These are phyloP conservation scores for Yarrowia sp. DNA, from an alignment of 805 yeast genomes.

Conservation along the genomic window DNA sequence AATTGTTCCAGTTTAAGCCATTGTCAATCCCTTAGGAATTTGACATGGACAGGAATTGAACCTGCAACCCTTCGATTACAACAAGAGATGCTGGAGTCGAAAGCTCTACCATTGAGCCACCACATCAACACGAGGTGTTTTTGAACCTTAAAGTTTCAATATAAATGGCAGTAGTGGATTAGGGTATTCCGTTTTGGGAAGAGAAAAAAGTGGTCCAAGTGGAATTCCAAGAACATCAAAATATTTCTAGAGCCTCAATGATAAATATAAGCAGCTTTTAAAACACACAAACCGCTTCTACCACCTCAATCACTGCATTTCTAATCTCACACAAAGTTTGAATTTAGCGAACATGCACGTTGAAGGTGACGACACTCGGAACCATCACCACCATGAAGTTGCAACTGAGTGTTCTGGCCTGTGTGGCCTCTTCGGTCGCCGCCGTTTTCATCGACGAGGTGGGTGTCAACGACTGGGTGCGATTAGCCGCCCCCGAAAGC, in stretches of 20 bases:
- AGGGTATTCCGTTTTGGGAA: slow-evolving; percentile 17
- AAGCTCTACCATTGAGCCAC: slow-evolving; percentile 79
- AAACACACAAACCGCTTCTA: too few relatives aligned
- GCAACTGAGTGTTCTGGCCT: slow-evolving; percentile 24
- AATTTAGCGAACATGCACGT: slow-evolving; percentile 12
- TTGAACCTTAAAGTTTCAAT: slow-evolving; percentile 9
- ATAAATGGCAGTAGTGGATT: not conserved
- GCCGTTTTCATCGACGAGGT: slow-evolving; percentile 39
- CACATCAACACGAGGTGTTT: slow-evolving; percentile 42
- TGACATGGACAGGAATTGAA: slow-evolving; percentile 83
- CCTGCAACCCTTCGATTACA: slow-evolving; percentile 77
- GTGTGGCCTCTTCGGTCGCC: slow-evolving; percentile 19
- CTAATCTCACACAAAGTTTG: not conserved
- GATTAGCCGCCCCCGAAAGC: slow-evolving; percentile 13
- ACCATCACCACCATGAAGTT: slow-evolving; percentile 32
- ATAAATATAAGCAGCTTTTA: too few relatives aligned
- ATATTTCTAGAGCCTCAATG: too few relatives aligned
- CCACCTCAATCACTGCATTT: too few relatives aligned
- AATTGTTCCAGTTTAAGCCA: slow-evolving; percentile 15
- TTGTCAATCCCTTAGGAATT: slow-evolving; percentile 16
- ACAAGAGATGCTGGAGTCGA: slow-evolving; percentile 60
- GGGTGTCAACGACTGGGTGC: slow-evolving; percentile 39
- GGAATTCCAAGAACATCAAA: too few relatives aligned
- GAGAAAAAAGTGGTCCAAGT: not conserved
- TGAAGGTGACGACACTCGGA: slow-evolving; percentile 16